Conservation (phyloP, 176 grass and related monocot genomes). For the Alopecurus myosuroides region DNA sequence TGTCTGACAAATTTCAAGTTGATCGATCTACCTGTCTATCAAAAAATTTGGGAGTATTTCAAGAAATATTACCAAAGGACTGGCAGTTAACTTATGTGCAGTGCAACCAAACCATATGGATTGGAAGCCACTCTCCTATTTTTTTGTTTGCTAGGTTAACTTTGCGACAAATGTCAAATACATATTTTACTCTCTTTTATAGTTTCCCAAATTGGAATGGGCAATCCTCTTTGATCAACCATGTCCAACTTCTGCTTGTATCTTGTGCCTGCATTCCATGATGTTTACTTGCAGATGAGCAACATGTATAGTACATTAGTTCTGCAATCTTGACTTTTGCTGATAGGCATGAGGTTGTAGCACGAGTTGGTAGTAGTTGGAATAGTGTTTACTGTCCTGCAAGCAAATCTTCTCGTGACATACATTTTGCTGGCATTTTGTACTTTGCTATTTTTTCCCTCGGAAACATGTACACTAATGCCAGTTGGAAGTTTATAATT, state of each 20-base stretch:
- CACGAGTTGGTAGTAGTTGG: conserved; percentile 13
- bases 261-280: background rate
- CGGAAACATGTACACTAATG: conserved; percentile 18
- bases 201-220: background rate
- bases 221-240: background rate
- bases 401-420: conserved; percentile 25
- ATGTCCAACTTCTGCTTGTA: background rate
- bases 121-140: background rate
- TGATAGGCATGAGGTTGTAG: conserved; percentile 21
- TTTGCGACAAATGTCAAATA: background rate
- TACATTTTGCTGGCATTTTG: conserved; percentile 27
- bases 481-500: conserved; percentile 38
- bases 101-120: background rate
- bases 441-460: background rate
- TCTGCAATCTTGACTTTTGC: conserved; percentile 25
- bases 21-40: no score
- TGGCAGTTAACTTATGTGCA: background rate
- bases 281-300: conserved; percentile 15
- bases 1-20: no score
- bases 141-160: conserved; percentile 11
- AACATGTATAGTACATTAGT: background rate
- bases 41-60: no score
- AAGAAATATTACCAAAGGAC: background rate
- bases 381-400: conserved; percentile 39
- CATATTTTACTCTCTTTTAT: background rate